These are phyloP conservation scores for Beta lomatogona DNA, from an alignment of 179 eudicot genomes.

Conservation along the genomic window DNA sequence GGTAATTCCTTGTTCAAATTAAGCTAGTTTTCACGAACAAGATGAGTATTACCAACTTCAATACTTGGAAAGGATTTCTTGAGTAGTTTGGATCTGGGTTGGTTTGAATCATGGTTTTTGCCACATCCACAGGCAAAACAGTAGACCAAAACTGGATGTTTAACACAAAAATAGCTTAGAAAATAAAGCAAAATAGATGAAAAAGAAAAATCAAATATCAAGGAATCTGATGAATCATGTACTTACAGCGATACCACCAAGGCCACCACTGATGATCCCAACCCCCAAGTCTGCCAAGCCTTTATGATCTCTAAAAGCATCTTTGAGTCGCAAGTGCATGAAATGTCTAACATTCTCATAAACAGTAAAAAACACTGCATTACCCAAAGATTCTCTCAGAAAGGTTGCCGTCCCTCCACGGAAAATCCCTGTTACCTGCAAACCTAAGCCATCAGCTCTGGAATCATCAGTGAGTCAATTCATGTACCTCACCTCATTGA, in stretches of 20 bases:
- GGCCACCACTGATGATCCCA: slow-evolving; percentile 87
- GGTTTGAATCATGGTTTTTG: slow-evolving; percentile 88
- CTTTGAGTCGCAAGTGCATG: slow-evolving; percentile 60
- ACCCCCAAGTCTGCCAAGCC: slow-evolving; percentile 66
- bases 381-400: slow-evolving; percentile 77
- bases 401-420: slow-evolving; percentile 88
- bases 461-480: slow-evolving; percentile 2
- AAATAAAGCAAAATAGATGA: not conserved
- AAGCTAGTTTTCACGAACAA: not conserved
- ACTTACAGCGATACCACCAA: slow-evolving; percentile 83
- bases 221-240: not conserved
- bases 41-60: slow-evolving; percentile 45
- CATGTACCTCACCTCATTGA: slow-evolving; percentile 9
- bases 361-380: slow-evolving; percentile 81
- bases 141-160: slow-evolving; percentile 68
- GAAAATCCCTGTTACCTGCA: slow-evolving; percentile 77
- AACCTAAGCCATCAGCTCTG: slow-evolving; percentile 30
- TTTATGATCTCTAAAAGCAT: slow-evolving; percentile 40
- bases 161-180: slow-evolving; percentile 7
- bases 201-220: not conserved
- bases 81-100: slow-evolving; percentile 51
- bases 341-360: slow-evolving; percentile 70
- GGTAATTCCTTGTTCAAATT: not conserved
- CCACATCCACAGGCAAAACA: slow-evolving; percentile 85
- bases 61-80: slow-evolving; percentile 67